Base-by-base conservation (phyloP, 2,329 filamentous ascomycete genomes). In the Emericellopsis cladophorae region DNA sequence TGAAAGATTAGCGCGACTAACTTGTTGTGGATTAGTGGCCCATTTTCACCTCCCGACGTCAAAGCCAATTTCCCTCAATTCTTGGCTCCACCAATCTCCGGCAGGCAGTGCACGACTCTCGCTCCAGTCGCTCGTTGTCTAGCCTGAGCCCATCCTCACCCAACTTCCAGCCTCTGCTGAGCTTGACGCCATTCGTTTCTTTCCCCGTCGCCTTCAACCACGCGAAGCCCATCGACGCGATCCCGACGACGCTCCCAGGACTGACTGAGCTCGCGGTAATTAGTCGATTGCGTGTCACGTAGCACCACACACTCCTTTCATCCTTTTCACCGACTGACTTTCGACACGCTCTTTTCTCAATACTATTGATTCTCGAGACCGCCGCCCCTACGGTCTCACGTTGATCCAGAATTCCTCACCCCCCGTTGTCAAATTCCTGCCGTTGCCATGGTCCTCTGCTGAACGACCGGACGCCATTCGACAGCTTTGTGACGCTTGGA, bases 401-500 rank as follows among this genome's bases (percentile, higher is more conserved):
- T n/a, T n/a, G 21, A n/a, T 37, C 21, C n/a, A 37, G 31, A 26
- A 42, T 42, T 42, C 40, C 40, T 21, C 26, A 34, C 29, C 37
- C n/a, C 39, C 31, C 4, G n/a, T 14, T 21, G 8, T 32, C 31
- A 34, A 34, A 46, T 46, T 46, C 44, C 44, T 42, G 33, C 29
- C 48, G 46, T 53, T 56, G 51, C 47, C 36, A 56, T 53, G 52
- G 46, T 42, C 50, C 45, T 29, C 26, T 29, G 26, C 26, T 29
- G 26, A 29, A 29, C 26, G 12, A 29, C 26, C 6, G 12, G 12
- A 29, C 26, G 26, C 26, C 26, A 12, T 3, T 29, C 26, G 26
- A 9, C 26, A 29, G 26, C 6, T 12, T 7, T 29, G 26, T 12
- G 12, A 29, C 8, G 26, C 26, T 12, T 12, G 12, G 12, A 29